A percentile compares a stretch with the other conserved stretches of the same genome.
These are phyloP conservation scores for Didymella pinodella DNA, from an alignment of 2,329 filamentous ascomycete species.

Conservation along the genomic window DNA sequence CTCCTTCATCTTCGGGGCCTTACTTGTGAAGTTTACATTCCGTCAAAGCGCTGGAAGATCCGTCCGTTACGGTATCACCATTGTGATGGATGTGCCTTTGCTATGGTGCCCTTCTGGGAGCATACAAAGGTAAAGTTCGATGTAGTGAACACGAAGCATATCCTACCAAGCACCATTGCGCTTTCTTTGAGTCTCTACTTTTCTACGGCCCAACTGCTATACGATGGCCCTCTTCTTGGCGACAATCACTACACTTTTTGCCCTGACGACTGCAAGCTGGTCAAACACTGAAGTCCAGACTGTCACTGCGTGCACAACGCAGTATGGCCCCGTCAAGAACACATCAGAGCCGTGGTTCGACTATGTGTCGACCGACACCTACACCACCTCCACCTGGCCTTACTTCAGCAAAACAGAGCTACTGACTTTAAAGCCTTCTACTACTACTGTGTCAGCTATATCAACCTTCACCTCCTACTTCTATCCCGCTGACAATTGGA, in stretches of 20 bases:
- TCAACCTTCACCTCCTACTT: background rate
- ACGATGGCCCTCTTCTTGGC: background rate
- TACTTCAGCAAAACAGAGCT: constrained; percentile 1
- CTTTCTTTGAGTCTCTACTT: background rate
- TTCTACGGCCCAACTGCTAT: background rate
- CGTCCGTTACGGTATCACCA: background rate
- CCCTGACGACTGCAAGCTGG: background rate
- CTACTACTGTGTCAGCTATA: background rate
- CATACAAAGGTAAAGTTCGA: background rate
- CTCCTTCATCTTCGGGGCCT: background rate
- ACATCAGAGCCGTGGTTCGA: background rate
- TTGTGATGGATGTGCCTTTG: background rate
- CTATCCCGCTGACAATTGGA: background rate
- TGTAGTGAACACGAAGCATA: background rate
- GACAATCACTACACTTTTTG: background rate
- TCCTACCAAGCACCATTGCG: background rate
- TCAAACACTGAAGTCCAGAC: background rate
- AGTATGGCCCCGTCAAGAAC: constrained; percentile 1
- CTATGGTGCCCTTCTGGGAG: background rate
- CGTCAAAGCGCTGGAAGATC: background rate
- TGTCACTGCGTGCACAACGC: background rate
- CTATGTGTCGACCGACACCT: background rate
- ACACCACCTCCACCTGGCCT: background rate
- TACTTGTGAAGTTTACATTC: background rate
- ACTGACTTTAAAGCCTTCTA: background rate